These are phyloP conservation scores for Euphrasia confusa DNA, from an alignment of 257 asterid genomes.

Conservation along the genomic window DNA sequence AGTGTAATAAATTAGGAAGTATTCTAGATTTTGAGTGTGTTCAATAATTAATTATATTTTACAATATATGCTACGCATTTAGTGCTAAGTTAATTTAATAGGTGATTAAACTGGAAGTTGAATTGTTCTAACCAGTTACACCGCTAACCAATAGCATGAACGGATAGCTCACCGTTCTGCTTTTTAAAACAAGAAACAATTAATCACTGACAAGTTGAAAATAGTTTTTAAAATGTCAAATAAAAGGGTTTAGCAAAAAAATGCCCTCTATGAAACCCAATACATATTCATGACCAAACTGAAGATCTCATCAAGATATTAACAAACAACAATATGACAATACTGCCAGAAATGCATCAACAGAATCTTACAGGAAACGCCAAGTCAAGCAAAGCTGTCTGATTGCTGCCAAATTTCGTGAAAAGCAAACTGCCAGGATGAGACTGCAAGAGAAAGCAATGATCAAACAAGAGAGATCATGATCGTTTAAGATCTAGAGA, in stretches of 20 bases:
- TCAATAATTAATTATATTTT: too few species aligned
- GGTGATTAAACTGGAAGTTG: neutral
- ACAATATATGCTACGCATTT: neutral
- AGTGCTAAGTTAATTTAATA: neutral
- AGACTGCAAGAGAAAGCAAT: slow-evolving; percentile 50
- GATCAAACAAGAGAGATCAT: slow-evolving; percentile 5
- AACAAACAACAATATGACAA: slow-evolving; percentile 8
- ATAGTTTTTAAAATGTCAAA: neutral
- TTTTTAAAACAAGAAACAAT: neutral
- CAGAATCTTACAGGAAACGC: slow-evolving; percentile 72
- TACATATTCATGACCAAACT: slow-evolving; percentile 9
- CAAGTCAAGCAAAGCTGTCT: slow-evolving; percentile 80
- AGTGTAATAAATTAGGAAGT: neutral
- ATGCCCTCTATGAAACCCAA: neutral
- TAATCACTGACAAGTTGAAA: neutral
- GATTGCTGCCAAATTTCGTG: slow-evolving; percentile 82
- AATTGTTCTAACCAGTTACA: neutral
- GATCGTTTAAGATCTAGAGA: neutral
- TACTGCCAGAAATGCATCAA: slow-evolving; percentile 9
- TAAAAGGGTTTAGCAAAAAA: too few species aligned
- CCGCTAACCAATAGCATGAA: neutral
- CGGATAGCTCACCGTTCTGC: neutral
- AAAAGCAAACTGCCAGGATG: slow-evolving; percentile 81
- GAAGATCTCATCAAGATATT: slow-evolving; percentile 15
- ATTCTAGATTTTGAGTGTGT: neutral